Evolutionary conservation across 345 rosid genomes (phyloP).

Genomic region (Eutrema japonicum): DNA sequence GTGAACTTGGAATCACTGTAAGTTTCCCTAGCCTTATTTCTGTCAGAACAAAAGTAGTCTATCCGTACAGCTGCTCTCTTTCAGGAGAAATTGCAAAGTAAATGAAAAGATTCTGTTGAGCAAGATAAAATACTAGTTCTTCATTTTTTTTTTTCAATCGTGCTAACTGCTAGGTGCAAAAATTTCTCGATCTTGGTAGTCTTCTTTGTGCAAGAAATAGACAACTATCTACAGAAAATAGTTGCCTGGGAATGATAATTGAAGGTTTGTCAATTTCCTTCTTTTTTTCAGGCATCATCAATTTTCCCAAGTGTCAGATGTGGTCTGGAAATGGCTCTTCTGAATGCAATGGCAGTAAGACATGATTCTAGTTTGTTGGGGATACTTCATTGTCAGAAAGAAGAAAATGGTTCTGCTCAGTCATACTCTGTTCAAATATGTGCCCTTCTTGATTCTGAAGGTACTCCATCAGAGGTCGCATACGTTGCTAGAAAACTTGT

Average conservation of each 20-base stretch:
- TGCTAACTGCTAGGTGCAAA: constrained; percentile 15
- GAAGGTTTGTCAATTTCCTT: constrained; percentile 18
- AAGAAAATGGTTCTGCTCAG: constrained; percentile 49
- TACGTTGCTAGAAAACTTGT: constrained; percentile 63
- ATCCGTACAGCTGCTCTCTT: neutral
- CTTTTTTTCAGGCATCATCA: constrained; percentile 62
- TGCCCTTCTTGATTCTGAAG: constrained; percentile 80
- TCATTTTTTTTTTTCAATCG: neutral
- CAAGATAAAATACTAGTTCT: constrained; percentile 22
- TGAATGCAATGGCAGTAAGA: constrained; percentile 68
- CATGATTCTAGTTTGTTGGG: constrained; percentile 59
- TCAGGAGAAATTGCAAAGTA: constrained; percentile 29
- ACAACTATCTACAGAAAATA: neutral
- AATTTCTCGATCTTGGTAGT: constrained; percentile 8
- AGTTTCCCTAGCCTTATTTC: constrained; percentile 40
- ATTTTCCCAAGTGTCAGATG: constrained; percentile 91
- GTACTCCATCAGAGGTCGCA: constrained; percentile 79
- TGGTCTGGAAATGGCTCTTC: constrained; percentile 95
- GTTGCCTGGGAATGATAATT: constrained; percentile 1
- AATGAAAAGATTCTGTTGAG: constrained; percentile 12
- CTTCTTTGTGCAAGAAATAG: constrained; percentile 14
- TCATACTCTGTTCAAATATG: constrained; percentile 65
- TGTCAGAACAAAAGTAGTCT: constrained; percentile 18
- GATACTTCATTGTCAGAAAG: constrained; percentile 50
- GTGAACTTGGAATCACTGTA: constrained; percentile 74